Percentiles rank a stretch among this genome's conserved stretches.
Evolutionary conservation across 345 rosid species (phyloP).

Genomic region (Triadica sebifera): DNA sequence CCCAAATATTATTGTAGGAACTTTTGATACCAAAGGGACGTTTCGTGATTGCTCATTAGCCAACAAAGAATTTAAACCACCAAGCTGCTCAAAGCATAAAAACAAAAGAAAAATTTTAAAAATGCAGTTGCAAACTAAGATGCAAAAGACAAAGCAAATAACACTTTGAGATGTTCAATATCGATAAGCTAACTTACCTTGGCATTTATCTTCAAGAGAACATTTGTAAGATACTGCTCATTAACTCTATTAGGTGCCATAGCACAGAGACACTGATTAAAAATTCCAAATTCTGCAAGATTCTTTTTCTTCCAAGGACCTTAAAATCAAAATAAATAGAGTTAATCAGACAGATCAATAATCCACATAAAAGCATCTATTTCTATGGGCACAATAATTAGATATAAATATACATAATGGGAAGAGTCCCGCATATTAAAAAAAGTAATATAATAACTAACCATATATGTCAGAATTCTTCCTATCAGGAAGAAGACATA

Average conservation of each 20-base stretch:
- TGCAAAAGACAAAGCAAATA: neutral
- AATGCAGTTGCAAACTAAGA: neutral
- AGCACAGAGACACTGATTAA: slow-evolving; percentile 21
- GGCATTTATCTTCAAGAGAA: slow-evolving; percentile 32
- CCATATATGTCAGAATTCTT: slow-evolving; percentile 31
- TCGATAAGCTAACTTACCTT: slow-evolving; percentile 15
- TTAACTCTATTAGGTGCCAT: slow-evolving; percentile 15
- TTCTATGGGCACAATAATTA: neutral
- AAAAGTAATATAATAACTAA: slow-evolving; percentile 6
- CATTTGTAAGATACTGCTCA: slow-evolving; percentile 27
- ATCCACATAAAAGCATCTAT: neutral
- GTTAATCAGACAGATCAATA: neutral
- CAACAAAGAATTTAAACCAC: slow-evolving; percentile 29
- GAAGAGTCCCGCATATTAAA: neutral
- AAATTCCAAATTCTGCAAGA: slow-evolving; percentile 29
- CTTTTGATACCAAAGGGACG: slow-evolving; percentile 22
- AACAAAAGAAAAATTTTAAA: neutral
- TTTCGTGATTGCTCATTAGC: slow-evolving; percentile 17
- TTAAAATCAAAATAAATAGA: neutral
- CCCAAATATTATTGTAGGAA: slow-evolving; percentile 31
- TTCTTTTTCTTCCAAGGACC: slow-evolving; percentile 33
- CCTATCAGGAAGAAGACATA: slow-evolving; percentile 27
- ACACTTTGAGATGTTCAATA: neutral
- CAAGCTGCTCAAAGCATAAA: slow-evolving; percentile 16
- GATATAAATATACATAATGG: neutral